A percentile compares a stretch with the other conserved stretches of the same genome.
phyloP scores from a whole-genome alignment of 2,329 filamentous ascomycete genomes.

The Alternaria sp. region DNA sequence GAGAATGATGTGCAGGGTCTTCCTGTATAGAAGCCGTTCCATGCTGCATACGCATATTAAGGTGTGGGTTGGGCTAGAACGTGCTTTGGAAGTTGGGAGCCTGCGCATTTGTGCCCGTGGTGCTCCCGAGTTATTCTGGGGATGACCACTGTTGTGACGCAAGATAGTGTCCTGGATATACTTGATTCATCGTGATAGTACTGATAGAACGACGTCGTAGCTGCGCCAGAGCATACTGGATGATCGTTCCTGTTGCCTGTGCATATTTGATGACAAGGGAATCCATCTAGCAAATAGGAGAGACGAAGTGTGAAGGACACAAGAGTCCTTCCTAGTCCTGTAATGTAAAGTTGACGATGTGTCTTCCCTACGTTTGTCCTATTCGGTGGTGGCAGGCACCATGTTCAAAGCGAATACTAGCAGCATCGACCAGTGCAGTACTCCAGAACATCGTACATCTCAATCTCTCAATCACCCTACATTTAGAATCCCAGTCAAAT shows the following conservation, averaged over 20 bases:
- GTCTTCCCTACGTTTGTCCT: not conserved
- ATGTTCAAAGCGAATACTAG: not conserved
- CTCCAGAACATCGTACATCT: slow-evolving; percentile 12
- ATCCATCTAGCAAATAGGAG: not conserved
- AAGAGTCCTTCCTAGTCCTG: not conserved
- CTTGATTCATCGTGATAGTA: not conserved
- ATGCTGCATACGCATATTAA: slow-evolving; percentile 13
- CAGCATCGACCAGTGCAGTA: not conserved
- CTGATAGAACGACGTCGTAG: not conserved
- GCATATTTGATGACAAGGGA: not conserved
- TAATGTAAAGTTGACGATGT: not conserved
- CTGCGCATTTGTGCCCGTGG: not conserved
- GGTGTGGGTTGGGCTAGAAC: slow-evolving; percentile 14
- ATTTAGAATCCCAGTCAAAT: slow-evolving; percentile 8
- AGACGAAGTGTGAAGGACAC: not conserved
- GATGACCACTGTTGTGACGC: not conserved
- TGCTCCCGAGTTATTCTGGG: not conserved
- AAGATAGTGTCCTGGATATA: not conserved
- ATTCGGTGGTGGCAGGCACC: not conserved
- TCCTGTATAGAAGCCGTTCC: not conserved
- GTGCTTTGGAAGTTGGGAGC: not conserved
- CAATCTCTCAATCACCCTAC: slow-evolving; percentile 14
- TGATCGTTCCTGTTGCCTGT: not conserved
- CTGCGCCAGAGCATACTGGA: not conserved
- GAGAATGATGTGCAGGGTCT: not conserved